These are phyloP conservation scores for Lactifluus piperatus DNA, from an alignment of 768 basidiomycete genomes.

Conservation along the genomic window DNA sequence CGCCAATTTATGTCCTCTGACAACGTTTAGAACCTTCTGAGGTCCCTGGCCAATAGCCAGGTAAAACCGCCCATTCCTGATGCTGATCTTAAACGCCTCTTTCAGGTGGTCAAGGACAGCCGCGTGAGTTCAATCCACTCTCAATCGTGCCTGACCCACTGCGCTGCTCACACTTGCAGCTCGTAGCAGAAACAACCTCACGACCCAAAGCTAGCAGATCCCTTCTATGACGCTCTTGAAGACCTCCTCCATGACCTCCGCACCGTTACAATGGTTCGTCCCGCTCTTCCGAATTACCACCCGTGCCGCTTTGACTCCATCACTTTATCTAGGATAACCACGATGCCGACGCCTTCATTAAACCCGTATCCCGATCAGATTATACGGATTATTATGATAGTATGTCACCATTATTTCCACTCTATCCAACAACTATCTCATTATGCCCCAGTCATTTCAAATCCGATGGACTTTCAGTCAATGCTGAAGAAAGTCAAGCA, in stretches of 20 bases:
- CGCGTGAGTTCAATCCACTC: conserved; percentile 49
- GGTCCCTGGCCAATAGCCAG: conserved; percentile 75
- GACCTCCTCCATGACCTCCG: conserved; percentile 80
- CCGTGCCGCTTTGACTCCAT: conserved; percentile 21
- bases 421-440: background rate
- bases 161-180: conserved; percentile 23
- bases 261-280: conserved; percentile 56
- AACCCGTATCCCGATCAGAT: conserved; percentile 84
- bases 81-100: conserved; percentile 70
- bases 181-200: conserved; percentile 34
- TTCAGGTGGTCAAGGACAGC: conserved; percentile 79
- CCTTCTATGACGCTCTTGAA: conserved; percentile 92
- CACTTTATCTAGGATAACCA: conserved; percentile 55
- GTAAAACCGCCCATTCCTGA: conserved; percentile 51
- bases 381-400: conserved; percentile 92
- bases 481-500: conserved; percentile 91
- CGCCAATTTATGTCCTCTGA: conserved; percentile 15
- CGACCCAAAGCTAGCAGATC: conserved; percentile 70
- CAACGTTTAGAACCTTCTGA: conserved; percentile 67
- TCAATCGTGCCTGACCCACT: conserved; percentile 8
- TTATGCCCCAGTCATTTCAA: conserved; percentile 62
- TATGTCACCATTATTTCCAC: conserved; percentile 30
- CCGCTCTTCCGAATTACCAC: conserved; percentile 25
- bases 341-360: conserved; percentile 88
- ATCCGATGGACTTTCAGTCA: conserved; percentile 93